Conservation (phyloP, 2,329 filamentous ascomycete species). For the Aspergillus sp. region DNA sequence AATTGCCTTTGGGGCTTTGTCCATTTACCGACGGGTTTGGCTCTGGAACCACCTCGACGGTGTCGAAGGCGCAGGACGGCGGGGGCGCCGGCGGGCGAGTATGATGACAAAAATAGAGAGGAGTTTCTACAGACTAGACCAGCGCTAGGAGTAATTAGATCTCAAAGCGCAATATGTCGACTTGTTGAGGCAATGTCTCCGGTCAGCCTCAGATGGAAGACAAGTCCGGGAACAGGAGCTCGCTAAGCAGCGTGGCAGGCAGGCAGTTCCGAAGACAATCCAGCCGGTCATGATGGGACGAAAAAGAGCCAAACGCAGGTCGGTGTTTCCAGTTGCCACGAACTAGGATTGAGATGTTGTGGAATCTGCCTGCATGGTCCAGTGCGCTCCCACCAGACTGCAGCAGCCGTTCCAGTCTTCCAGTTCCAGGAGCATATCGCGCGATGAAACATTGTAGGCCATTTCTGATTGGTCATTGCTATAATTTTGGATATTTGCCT, state of each 20-base stretch:
- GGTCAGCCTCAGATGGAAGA: not conserved
- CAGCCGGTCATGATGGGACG: not conserved
- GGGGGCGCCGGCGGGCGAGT: constrained; percentile 3
- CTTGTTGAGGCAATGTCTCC: not conserved
- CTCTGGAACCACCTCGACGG: constrained; percentile 7
- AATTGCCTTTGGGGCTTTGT: not conserved
- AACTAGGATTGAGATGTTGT: constrained; percentile 10
- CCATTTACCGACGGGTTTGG: not conserved
- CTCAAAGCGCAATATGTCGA: not conserved
- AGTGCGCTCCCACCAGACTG: not conserved
- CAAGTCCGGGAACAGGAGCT: not conserved
- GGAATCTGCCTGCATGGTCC: constrained; percentile 10
- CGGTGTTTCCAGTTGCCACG: constrained; percentile 1
- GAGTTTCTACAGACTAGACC: not conserved
- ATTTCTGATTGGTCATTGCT: not conserved
- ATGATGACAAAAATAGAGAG: constrained; percentile 19
- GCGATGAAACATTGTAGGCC: not conserved
- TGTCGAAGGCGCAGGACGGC: not conserved
- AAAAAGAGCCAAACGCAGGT: not conserved
- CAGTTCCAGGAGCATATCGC: not conserved
- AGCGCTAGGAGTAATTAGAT: constrained; percentile 5
- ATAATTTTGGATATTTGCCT: not conserved
- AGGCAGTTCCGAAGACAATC: not conserved
- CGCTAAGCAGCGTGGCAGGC: constrained; percentile 8
- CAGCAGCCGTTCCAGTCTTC: not conserved